Evolutionary conservation across 2,329 filamentous ascomycete genomes (phyloP), one percentile per base, ranked within the genome.

Genomic region (Trichoderma sp.): DNA sequence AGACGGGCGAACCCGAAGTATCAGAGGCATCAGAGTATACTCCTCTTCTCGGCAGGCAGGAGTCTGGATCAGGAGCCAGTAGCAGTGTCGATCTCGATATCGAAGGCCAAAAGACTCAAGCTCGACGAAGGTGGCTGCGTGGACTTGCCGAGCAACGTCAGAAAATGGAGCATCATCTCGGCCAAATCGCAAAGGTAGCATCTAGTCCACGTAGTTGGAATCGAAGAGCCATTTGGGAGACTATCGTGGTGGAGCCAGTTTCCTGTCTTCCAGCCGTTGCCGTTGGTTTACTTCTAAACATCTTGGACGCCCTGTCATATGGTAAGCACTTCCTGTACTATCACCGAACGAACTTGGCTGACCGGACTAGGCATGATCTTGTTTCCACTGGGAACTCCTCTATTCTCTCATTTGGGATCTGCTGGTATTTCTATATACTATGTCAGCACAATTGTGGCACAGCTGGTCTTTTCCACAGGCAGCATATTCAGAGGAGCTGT

Each of bases 371-470:
- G 93, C 76, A 96, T 97, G 92, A 97, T 98, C 77, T 83, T 99
- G 14, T 99, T 99, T 75, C 96, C 96, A 0, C 86, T 99, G 0
- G 95, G 95, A 7, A 92, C 93, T 74, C 90, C 93, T 8, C 88
- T 97, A 24, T 99, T 99, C 80, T 89, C 92, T 32, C 88, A 92
- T 74, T 89, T 98, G 7, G 96, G 95, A 2, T 91, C 95, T 0
- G 95, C 97, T 71, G 96, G 96, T 28, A 97, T 99, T 71, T 97
- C 96, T 0, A 98, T 99, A 82, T 99, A 98, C 83, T 99, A 98
- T 80, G 93, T 99, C 76, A 98, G 95, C 86, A 98, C 95, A 71
- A 97, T 99, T 74, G 88, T 98, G 53, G 93, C 96, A 0, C 96
- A 99, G 80, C 82, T 99, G 66, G 92, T 94, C 18, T 98, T 95